phyloP scores from a whole-genome alignment of 2,329 filamentous ascomycete species.

The Xylariaceae sp. region DNA sequence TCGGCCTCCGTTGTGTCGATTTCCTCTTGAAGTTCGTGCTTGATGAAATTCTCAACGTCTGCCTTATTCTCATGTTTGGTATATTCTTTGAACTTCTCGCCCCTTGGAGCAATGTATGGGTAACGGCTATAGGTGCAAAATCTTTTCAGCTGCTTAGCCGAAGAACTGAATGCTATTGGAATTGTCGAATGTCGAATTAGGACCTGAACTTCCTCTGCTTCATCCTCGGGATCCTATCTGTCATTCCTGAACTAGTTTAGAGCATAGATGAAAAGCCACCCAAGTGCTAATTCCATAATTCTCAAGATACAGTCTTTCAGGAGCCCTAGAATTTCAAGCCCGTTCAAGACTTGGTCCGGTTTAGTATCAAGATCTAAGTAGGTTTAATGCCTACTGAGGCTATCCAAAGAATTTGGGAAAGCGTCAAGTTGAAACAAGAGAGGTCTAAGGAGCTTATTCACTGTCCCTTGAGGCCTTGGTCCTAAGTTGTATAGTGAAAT shows the following conservation, averaged over 20 bases:
- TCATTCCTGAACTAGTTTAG: slow-evolving; percentile 1
- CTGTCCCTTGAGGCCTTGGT: neutral
- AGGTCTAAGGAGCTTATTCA: neutral
- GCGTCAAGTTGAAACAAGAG: neutral
- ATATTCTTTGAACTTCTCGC: neutral
- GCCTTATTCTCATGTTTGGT: neutral
- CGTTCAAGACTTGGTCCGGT: neutral
- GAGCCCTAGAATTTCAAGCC: neutral
- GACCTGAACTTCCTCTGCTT: slow-evolving; percentile 3
- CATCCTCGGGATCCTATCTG: neutral
- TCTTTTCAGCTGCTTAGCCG: neutral
- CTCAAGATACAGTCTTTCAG: neutral
- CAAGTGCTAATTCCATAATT: neutral
- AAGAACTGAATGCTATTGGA: neutral
- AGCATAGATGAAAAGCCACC: slow-evolving; percentile 6
- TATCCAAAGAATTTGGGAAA: neutral
- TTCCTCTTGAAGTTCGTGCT: neutral
- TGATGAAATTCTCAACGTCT: neutral
- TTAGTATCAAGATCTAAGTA: neutral
- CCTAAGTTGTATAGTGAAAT: slow-evolving; percentile 8
- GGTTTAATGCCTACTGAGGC: neutral
- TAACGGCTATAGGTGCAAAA: slow-evolving; percentile 6
- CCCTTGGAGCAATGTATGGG: neutral
- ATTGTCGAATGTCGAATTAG: neutral
- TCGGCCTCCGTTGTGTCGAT: neutral